Conservation (phyloP, 495 filamentous ascomycete genomes). For the Hyaloscypha finlandica region DNA sequence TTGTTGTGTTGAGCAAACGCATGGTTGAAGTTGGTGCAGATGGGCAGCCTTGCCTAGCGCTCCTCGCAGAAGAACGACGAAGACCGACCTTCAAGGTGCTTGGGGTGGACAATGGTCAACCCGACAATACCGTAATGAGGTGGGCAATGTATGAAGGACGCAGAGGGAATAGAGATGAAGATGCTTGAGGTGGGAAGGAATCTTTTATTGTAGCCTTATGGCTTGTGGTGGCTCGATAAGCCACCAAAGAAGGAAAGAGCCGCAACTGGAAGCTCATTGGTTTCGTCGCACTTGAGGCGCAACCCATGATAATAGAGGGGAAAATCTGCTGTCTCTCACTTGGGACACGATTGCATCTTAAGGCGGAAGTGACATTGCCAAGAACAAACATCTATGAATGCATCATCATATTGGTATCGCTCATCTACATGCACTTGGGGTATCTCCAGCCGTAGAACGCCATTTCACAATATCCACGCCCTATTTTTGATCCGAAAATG, state of each 20-base stretch:
- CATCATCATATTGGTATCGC: not conserved
- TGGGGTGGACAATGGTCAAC: too few relatives aligned
- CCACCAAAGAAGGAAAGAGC: not conserved
- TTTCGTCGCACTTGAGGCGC: not conserved
- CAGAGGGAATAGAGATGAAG: not conserved
- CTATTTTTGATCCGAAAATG: not conserved
- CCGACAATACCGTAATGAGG: too few relatives aligned
- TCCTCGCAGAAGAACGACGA: too few relatives aligned
- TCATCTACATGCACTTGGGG: not conserved
- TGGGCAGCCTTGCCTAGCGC: not conserved
- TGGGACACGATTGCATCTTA: not conserved
- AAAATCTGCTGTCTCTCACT: not conserved
- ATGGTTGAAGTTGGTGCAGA: not conserved
- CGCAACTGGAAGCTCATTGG: not conserved
- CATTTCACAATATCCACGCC: not conserved
- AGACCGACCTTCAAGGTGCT: too few relatives aligned
- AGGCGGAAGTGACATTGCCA: not conserved
- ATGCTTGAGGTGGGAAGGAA: not conserved
- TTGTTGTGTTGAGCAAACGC: not conserved
- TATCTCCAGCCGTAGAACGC: not conserved
- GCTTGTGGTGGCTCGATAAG: not conserved
- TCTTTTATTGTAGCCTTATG: not conserved
- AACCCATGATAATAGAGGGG: not conserved
- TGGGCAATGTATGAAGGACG: not conserved
- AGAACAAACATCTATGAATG: not conserved